Conservation (phyloP, 1,139 yeast genomes). For the Saccharomyces hybrid region DNA sequence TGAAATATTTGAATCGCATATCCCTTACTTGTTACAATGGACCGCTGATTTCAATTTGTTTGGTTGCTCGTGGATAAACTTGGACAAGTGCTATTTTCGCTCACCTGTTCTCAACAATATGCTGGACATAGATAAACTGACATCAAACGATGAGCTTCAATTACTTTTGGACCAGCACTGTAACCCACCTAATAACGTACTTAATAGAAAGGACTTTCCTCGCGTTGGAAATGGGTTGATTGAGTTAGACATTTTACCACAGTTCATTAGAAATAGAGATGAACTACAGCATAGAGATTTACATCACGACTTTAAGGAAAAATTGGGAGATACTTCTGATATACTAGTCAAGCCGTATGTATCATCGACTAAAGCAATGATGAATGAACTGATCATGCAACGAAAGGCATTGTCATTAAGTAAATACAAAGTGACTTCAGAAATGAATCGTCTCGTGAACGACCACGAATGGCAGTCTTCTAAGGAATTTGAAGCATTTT, state of each 20-base stretch:
- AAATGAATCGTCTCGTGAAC: conserved; percentile 7
- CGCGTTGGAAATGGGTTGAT: conserved; percentile 56
- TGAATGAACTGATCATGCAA: conserved; percentile 55
- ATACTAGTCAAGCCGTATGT: conserved; percentile 31
- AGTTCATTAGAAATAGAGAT: conserved; percentile 48
- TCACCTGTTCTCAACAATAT: conserved; percentile 32
- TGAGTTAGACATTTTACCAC: conserved; percentile 63
- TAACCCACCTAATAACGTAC: conserved; percentile 6
- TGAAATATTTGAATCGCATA: conserved; percentile 69
- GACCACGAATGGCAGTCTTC: conserved; percentile 37
- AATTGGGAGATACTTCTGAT: conserved; percentile 10
- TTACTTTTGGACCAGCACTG: conserved; percentile 22
- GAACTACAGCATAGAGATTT: conserved; percentile 40
- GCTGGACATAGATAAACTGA: conserved; percentile 21
- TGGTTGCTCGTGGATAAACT: conserved; percentile 74
- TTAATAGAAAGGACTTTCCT: conserved; percentile 31
- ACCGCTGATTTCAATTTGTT: conserved; percentile 73
- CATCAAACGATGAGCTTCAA: conserved; percentile 26
- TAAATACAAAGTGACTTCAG: conserved; percentile 25
- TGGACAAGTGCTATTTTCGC: conserved; percentile 30
- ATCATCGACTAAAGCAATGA: conserved; percentile 52
- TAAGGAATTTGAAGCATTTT: conserved; percentile 32
- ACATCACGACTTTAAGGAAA: conserved; percentile 46
- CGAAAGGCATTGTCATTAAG: conserved; percentile 38
- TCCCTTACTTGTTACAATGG: conserved; percentile 71